A percentile compares a stretch with the other conserved stretches of the same genome.
Conservation (phyloP, 352 stramenopile species). For the Phytophthora cactorum region DNA sequence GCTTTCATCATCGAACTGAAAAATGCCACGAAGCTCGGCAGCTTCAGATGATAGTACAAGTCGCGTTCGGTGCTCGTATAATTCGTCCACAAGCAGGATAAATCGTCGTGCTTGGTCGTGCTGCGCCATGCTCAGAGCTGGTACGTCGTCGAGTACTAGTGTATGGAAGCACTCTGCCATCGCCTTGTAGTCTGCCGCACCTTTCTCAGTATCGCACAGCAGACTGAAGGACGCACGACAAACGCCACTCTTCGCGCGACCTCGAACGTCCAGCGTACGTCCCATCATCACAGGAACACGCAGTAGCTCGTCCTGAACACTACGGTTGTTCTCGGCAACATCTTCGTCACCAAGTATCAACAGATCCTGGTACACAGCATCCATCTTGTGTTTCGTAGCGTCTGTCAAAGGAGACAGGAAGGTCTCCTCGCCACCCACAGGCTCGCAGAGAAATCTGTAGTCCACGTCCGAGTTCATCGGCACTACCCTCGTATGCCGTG, state of each 20-base stretch:
- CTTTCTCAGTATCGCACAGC: conserved; percentile 94
- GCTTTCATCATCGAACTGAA: conserved; percentile 68
- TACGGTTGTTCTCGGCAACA: not conserved
- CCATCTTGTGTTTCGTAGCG: conserved; percentile 41
- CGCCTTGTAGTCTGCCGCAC: conserved; percentile 96
- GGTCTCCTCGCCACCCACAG: conserved; percentile 36
- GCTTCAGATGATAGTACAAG: conserved; percentile 65
- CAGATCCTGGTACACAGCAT: conserved; percentile 51
- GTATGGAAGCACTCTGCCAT: conserved; percentile 92
- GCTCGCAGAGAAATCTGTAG: conserved; percentile 69
- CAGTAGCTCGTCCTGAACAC: conserved; percentile 36
- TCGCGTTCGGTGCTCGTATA: conserved; percentile 92
- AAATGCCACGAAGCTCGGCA: conserved; percentile 51
- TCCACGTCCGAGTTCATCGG: conserved; percentile 74
- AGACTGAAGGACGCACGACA: conserved; percentile 91
- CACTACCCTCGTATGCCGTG: conserved; percentile 87
- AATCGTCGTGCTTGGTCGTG: conserved; percentile 95
- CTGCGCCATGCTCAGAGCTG: conserved; percentile 80
- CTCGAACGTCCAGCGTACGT: conserved; percentile 56
- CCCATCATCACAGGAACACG: conserved; percentile 86
- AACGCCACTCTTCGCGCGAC: conserved; percentile 46
- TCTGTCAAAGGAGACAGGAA: conserved; percentile 65
- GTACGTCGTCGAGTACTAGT: conserved; percentile 92
- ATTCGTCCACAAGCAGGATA: conserved; percentile 97
- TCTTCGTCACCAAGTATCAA: conserved; percentile 22